A percentile compares a stretch with the other conserved stretches of the same genome.
Conservation (phyloP, 768 basidiomycete species). For the Hydnum rufescens region DNA sequence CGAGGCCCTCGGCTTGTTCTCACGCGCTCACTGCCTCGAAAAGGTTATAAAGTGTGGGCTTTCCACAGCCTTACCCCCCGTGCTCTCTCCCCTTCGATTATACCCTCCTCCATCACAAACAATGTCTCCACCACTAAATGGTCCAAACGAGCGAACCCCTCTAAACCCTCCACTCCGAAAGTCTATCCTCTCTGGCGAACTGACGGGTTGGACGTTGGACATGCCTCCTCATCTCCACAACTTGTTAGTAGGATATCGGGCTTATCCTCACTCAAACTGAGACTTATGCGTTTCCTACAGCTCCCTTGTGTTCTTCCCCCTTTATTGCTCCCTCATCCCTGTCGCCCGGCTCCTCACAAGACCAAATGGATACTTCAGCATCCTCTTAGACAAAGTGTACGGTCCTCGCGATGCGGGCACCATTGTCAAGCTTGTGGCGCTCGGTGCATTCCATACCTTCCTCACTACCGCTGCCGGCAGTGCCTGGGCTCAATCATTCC, state of each 20-base stretch:
- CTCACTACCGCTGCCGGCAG: background rate
- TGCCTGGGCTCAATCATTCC: background rate
- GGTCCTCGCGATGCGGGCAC: background rate
- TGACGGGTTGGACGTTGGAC: background rate
- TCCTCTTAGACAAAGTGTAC: background rate
- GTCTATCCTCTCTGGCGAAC: background rate
- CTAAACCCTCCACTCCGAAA: background rate
- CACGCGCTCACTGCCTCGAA: no score
- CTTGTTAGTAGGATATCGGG: background rate
- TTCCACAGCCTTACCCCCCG: background rate
- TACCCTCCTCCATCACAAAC: background rate
- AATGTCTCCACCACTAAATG: background rate
- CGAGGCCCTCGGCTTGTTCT: no score
- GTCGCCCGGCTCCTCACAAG: background rate
- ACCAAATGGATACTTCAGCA: background rate
- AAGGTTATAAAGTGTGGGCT: no score
- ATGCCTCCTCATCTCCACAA: slow-evolving; percentile 3
- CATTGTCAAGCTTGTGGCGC: background rate
- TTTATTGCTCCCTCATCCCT: background rate
- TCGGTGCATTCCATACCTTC: background rate
- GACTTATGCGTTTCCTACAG: background rate
- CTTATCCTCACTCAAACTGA: background rate
- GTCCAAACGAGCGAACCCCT: background rate
- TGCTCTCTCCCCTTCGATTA: background rate
- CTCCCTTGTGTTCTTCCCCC: background rate